These are phyloP conservation scores for Lachancea thermotolerans DNA, from an alignment of 805 yeast genomes.

Conservation along the genomic window DNA sequence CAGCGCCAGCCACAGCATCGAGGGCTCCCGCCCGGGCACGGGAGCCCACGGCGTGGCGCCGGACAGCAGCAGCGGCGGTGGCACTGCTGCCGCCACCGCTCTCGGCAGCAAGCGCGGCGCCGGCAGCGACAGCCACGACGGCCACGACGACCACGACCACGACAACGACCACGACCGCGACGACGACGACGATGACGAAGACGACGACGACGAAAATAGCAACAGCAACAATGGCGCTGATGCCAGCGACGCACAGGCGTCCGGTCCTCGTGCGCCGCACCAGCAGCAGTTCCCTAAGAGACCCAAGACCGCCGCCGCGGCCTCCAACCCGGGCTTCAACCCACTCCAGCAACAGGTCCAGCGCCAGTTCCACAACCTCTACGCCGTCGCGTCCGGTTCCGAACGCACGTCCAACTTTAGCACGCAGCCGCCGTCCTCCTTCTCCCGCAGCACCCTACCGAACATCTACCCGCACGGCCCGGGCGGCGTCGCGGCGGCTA, in stretches of 20 bases:
- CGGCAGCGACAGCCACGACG: constrained; percentile 4
- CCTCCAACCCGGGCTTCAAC: constrained; percentile 14
- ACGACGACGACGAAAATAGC: constrained; percentile 3
- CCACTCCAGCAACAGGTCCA: constrained; percentile 25
- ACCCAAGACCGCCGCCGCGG: background rate
- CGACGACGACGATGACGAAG: constrained; percentile 2
- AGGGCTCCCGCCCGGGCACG: no score
- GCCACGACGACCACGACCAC: constrained; percentile 10
- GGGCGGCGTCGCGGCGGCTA: background rate
- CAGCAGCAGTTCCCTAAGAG: background rate
- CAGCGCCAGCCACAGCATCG: no score
- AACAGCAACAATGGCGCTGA: constrained; percentile 11
- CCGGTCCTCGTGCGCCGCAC: background rate
- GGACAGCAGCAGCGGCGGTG: no score
- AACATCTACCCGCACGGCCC: background rate
- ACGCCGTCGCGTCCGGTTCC: constrained; percentile 9
- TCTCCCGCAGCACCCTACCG: constrained; percentile 1
- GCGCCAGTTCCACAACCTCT: constrained; percentile 22
- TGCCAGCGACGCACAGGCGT: constrained; percentile 6
- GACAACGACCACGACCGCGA: constrained; percentile 8
- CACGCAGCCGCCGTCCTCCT: constrained; percentile 1
- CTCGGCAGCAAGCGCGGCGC: no score
- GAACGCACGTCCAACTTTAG: background rate
- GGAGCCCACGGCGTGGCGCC: no score
- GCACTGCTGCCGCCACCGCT: no score